Evolutionary conservation across 176 grass and related monocot species (phyloP), one percentile per base, ranked within the genome.

Genomic region (Rhynchospora tenuis): DNA sequence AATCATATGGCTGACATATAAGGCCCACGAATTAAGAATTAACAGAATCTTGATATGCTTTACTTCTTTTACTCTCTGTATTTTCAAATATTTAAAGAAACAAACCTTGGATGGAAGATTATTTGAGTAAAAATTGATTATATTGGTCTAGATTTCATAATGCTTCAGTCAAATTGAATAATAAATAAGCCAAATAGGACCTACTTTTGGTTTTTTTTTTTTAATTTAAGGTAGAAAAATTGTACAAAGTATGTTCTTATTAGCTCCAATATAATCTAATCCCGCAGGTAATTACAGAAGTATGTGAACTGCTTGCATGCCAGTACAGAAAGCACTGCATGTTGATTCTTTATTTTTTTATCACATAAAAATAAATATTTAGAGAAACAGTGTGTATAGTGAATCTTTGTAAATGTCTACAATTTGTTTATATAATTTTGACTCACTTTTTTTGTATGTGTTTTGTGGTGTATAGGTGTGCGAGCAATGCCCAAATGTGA

Each of bases 401-500:
- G 28, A 54, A 29, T 75, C 16, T 71, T 17, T 55, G 48, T 9
- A 9, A 76, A 55, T 8, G 2, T 27, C 0, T 15, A 22, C 22
- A 16, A 16, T 54, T 45, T 14, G 20, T 52, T 52, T 14, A 5
- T 76, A 29, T 43, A 23, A 60, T 60, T 81, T 63, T 80, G 33
- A 80, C 14, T 43, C 56, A 47, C 2, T 44, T 44, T 17, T 81
- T 85, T 24, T 65, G 22, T 55, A 13, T 2, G 9, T 83, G 7
- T 59, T 19, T 83, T 79, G 64, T 55, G 55, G 48, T 79, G 46
- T 67, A 63, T 71, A 99, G 96, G 96, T 99, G 48, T 99, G 96
- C 9, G 96, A 95, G 43, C 86, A 99, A 89, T 99, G 96, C 88
- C 82, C 93, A 78, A 99, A 99, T 89, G 96, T 99, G 48, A 95